Evolutionary conservation across 768 basidiomycete genomes (phyloP), one percentile per base, ranked within the genome.

Genomic region (Tulasnella calospora): DNA sequence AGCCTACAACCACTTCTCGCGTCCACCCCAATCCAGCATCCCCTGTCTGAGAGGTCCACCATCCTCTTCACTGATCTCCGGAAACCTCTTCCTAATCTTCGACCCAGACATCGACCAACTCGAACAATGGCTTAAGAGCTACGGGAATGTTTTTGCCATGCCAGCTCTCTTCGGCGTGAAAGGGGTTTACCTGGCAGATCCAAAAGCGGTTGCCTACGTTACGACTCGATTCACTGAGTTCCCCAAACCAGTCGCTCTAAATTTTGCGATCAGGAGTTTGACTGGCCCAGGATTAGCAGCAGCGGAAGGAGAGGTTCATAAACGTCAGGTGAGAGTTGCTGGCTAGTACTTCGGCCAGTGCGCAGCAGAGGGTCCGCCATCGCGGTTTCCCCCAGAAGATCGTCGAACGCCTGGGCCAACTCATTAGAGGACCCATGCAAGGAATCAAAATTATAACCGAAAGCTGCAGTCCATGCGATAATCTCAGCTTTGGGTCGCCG

Each of bases 391-490:
- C n/a, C 73, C 2, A 79, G 73, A 33, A 55, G 44, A 5, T 79
- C 61, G 2, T 51, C 75, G 75, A 61, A 61, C 36, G 75, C 55
- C 17, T 33, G 23, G 9, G 55, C 75, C 19, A 76, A 36, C 55
- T 76, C 73, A 27, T 79, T 69, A 21, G 21, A 30, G 10, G 40
- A n/a, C n/a, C 79, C 74, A 2, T 81, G 83, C 30, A 85, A 81
- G 2, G 85, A 79, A 70, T 84, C 79, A 78, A 86, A 85, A 15
- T 82, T 76, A 76, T 85, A 86, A 78, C 83, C 83, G 77, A 86
- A 85, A 3, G 85, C 85, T 84, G 77, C 4, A 38, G 27, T 23
- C 13, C 9, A 33, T 15, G 1, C 33, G 35, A 21, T n/a, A 38
- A 3, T 1, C n/a, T 7, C 3, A 41, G 30, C 21, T 61, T 57